Conservation (phyloP, 768 basidiomycete species). For the Macrolepiota dolichaula region DNA sequence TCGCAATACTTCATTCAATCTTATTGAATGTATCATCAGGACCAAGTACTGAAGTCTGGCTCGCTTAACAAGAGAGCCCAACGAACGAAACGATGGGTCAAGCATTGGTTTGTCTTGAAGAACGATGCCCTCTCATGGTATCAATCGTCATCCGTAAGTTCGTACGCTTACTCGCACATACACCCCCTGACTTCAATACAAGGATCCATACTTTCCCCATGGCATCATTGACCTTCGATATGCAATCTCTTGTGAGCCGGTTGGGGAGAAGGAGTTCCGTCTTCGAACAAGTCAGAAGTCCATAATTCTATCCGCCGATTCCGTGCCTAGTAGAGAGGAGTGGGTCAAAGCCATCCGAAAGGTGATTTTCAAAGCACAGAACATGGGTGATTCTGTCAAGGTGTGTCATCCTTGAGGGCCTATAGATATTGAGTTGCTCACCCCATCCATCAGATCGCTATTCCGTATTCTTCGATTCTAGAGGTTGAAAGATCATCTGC, state of each 20-base stretch:
- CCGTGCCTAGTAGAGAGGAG: slow-evolving; percentile 80
- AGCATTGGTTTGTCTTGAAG: slow-evolving; percentile 95
- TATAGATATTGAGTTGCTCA: neutral
- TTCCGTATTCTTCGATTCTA: slow-evolving; percentile 85
- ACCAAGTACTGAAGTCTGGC: slow-evolving; percentile 91
- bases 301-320: slow-evolving; percentile 71
- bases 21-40: slow-evolving; percentile 40
- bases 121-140: slow-evolving; percentile 98
- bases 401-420: slow-evolving; percentile 31
- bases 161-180: neutral
- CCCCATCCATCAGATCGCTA: slow-evolving; percentile 61
- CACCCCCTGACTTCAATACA: neutral
- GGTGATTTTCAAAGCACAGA: slow-evolving; percentile 94
- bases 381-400: slow-evolving; percentile 95
- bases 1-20: neutral
- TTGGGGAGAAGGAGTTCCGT: slow-evolving; percentile 75
- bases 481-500: slow-evolving; percentile 87
- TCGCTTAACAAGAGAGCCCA: slow-evolving; percentile 84
- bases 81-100: slow-evolving; percentile 88
- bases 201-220: slow-evolving; percentile 98
- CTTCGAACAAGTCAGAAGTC: slow-evolving; percentile 80
- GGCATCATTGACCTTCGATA: slow-evolving; percentile 96
- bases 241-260: slow-evolving; percentile 82
- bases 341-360: slow-evolving; percentile 96
- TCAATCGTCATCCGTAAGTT: slow-evolving; percentile 80